Conservation (phyloP, 257 asterid species). For the Haberlea rhodopensis region DNA sequence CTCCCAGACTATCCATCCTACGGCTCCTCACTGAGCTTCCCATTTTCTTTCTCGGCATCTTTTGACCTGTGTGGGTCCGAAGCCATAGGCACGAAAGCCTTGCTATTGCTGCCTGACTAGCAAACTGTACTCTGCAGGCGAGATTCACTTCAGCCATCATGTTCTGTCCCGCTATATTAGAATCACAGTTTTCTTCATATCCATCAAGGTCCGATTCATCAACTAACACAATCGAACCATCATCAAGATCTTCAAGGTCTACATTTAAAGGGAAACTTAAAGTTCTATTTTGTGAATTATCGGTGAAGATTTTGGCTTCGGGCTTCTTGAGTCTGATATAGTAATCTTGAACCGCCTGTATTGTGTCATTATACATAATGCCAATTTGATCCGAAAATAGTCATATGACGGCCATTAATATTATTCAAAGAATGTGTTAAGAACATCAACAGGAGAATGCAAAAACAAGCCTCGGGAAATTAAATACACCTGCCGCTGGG, state of each 20-base stretch:
- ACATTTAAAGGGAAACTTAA: slow-evolving; percentile 26
- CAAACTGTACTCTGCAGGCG: slow-evolving; percentile 69
- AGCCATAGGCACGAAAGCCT: slow-evolving; percentile 71
- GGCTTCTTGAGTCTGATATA: slow-evolving; percentile 43
- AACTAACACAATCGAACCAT: slow-evolving; percentile 62
- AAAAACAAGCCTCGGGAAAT: neutral
- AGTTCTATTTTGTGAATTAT: slow-evolving; percentile 16
- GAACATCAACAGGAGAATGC: neutral
- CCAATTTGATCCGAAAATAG: neutral
- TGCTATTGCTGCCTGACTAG: slow-evolving; percentile 64
- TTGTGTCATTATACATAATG: slow-evolving; percentile 3
- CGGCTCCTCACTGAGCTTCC: slow-evolving; percentile 28
- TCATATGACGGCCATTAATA: neutral
- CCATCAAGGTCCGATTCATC: slow-evolving; percentile 89
- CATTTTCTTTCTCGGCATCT: slow-evolving; percentile 46
- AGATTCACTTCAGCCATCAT: slow-evolving; percentile 40
- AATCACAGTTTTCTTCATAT: slow-evolving; percentile 50
- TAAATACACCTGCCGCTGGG: slow-evolving; percentile 72
- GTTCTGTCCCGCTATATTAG: slow-evolving; percentile 24
- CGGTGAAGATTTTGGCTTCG: slow-evolving; percentile 15
- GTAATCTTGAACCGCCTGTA: slow-evolving; percentile 77
- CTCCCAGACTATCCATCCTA: slow-evolving; percentile 41
- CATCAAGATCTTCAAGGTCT: slow-evolving; percentile 54
- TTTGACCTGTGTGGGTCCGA: slow-evolving; percentile 49
- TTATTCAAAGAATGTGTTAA: neutral